A percentile compares a stretch with the other conserved stretches of the same genome.
Conservation (phyloP, 73 alveolate genomes). For the Uronychia binucleata region DNA sequence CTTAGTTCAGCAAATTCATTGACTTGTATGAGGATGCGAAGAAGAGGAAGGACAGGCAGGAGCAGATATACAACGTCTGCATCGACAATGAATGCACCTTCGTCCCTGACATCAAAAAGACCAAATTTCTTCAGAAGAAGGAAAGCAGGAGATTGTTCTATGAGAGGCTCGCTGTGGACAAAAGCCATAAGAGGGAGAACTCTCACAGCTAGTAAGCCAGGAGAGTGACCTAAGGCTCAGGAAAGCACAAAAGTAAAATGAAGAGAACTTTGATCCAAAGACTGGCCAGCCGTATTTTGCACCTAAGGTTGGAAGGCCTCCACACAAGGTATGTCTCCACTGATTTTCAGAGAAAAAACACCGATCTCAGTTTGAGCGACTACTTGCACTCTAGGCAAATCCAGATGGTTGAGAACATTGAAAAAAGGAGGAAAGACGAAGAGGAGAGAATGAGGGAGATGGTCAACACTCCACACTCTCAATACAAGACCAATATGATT, state of each 20-base stretch:
- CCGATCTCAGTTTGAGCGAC: neutral
- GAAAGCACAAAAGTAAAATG: neutral
- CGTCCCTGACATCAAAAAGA: constrained; percentile 40
- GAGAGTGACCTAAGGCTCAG: too few species aligned
- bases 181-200: neutral
- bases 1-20: constrained; percentile 31
- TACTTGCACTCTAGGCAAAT: neutral
- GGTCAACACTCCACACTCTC: neutral
- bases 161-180: neutral
- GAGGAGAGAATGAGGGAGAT: neutral
- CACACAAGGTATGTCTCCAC: neutral
- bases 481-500: constrained; percentile 14
- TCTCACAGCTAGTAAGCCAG: neutral
- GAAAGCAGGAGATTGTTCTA: neutral
- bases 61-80: constrained; percentile 47
- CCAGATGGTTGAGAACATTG: neutral
- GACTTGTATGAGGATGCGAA: constrained; percentile 58
- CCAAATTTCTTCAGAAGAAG: constrained; percentile 1
- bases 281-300: constrained; percentile 55
- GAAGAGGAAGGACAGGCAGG: constrained; percentile 56
- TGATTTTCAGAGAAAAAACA: neutral
- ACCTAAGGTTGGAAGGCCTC: constrained; percentile 60
- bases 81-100: constrained; percentile 62
- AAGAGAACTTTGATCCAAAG: constrained; percentile 43
- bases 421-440: neutral